Evolutionary conservation across 441 rosid genomes (phyloP), one percentile per base, ranked within the genome.

Genomic region (Melianthus villosus): DNA sequence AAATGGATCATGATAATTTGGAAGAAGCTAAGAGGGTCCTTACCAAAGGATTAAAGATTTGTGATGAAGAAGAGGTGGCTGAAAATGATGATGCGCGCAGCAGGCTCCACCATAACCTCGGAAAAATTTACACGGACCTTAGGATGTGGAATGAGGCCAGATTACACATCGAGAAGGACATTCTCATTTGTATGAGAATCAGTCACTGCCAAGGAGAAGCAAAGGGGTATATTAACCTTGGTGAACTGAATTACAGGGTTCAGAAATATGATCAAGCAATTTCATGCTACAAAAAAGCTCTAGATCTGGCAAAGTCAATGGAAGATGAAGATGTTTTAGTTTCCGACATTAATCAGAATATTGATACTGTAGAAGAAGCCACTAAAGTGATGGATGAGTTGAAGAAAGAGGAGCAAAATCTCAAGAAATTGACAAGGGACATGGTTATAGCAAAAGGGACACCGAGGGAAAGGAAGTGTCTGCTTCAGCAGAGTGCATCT

Each of bases 61-160:
- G 99, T 26, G 70, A 91, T 34, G 99, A 85, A 34, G 94, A 91
- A 66, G 96, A 82, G 77, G 77, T 91, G 16, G 23, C 16, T 5
- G 81, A 69, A 42, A 44, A 73, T 7, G 82, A 91, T 37, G 99
- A 78, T 69, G 54, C 60, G 7, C 82, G 96, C 19, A 85, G 69
- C 51, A 75, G 96, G 76, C 82, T 91, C 40, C 91, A 85, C 63
- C 91, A 85, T 55, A 85, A 85, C 65, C 94, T 91, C 28, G 99
- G 94, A 49, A 67, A 40, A 59, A 87, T 75, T 41, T 85, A 59
- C 47, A 34, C 67, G 58, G 87, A 64, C 58, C 54, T 77, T 60
- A 77, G 94, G 52, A 50, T 34, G 67, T 91, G 96, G 96, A 69
- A 59, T 17, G 59, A 79, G 57, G 94, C 96, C 33, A 51, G 61